A percentile compares a stretch with the other conserved stretches of the same genome.
These are phyloP conservation scores for Aristolochia californica DNA, from an alignment of 164 flowering plant species.

Conservation along the genomic window DNA sequence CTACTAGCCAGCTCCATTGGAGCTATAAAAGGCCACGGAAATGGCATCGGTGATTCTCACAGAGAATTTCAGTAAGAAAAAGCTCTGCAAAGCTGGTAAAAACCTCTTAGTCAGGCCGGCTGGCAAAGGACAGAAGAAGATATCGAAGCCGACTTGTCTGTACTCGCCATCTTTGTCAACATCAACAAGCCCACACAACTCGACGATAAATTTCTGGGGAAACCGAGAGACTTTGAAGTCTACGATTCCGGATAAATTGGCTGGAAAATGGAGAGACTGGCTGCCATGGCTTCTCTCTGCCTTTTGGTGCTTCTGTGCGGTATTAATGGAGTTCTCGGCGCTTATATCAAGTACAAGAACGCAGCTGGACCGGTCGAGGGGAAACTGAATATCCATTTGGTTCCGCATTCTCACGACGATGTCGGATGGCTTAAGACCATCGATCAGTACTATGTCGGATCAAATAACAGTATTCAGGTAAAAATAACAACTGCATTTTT, in stretches of 20 bases:
- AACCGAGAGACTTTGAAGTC: no score
- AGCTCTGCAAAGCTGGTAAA: neutral
- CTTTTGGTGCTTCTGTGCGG: neutral
- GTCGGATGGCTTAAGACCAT: constrained; percentile 94
- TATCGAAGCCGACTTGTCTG: neutral
- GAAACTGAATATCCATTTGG: constrained; percentile 78
- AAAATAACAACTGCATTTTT: no score
- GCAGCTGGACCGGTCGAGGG: constrained; percentile 35
- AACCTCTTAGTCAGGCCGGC: neutral
- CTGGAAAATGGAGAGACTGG: neutral
- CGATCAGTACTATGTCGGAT: constrained; percentile 82
- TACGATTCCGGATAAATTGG: neutral
- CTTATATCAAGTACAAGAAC: constrained; percentile 37
- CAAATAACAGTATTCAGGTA: constrained; percentile 84
- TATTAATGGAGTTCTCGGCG: neutral
- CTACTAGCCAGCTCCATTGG: no score
- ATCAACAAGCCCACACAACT: no score
- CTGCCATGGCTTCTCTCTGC: neutral
- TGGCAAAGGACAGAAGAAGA: neutral
- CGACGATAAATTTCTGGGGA: no score
- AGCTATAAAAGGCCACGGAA: no score
- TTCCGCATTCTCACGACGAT: constrained; percentile 81
- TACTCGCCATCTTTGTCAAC: neutral
- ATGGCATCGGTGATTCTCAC: no score
- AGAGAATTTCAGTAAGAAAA: no score